These are phyloP conservation scores for Malus asiatica DNA, from an alignment of 306 rosid genomes.

Conservation along the genomic window DNA sequence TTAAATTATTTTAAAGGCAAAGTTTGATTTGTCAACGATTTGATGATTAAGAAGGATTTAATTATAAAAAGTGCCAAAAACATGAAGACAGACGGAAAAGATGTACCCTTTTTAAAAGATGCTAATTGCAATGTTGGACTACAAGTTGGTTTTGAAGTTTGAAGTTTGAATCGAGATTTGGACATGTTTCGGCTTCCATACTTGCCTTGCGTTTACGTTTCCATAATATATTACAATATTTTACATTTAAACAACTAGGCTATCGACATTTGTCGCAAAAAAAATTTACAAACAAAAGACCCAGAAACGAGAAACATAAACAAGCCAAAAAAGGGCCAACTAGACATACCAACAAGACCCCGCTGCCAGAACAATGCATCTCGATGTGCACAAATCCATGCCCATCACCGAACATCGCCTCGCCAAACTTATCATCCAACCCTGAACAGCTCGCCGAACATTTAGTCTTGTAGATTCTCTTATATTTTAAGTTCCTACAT, in stretches of 20 bases:
- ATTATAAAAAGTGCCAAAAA: neutral
- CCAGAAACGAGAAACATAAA: too few species aligned
- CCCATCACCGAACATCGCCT: too few species aligned
- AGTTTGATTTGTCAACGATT: neutral
- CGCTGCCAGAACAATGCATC: too few species aligned
- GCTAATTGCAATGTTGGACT: neutral
- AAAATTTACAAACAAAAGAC: too few species aligned
- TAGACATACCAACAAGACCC: too few species aligned
- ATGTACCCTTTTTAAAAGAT: neutral
- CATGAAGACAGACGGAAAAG: neutral
- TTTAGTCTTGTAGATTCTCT: too few species aligned
- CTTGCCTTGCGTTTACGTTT: slow-evolving; percentile 8
- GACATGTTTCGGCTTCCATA: neutral
- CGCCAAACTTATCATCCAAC: too few species aligned
- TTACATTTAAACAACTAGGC: neutral
- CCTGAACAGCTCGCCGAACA: too few species aligned
- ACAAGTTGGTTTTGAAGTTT: neutral
- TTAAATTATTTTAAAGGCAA: neutral
- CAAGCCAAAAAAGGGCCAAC: too few species aligned
- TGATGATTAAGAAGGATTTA: neutral
- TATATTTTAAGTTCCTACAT: too few species aligned
- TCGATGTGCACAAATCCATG: too few species aligned
- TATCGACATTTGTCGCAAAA: neutral
- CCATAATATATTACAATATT: neutral
- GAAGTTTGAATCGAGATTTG: neutral